A percentile compares a stretch with the other conserved stretches of the same genome.
Conservation (phyloP, 2,329 filamentous ascomycete species). For the Lasiodiplodia gonubiensis region DNA sequence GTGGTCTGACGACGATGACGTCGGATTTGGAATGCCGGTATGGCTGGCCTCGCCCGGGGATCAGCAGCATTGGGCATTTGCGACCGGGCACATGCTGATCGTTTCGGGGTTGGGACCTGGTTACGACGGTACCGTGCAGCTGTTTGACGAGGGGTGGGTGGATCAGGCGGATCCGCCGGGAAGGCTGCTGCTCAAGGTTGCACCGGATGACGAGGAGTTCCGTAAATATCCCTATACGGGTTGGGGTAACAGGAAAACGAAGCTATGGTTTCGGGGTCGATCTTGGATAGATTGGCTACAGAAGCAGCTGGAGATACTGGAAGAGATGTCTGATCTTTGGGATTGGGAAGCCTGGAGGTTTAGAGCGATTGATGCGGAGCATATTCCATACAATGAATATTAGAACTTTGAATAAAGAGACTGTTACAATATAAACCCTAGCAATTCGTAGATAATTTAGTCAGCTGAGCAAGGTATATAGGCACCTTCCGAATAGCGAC, state of each 20-base stretch:
- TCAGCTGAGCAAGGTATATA: too few relatives aligned
- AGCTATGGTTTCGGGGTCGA: not conserved
- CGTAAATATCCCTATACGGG: not conserved
- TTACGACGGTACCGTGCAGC: not conserved
- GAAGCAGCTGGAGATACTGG: not conserved
- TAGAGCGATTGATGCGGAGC: not conserved
- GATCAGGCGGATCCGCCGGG: not conserved
- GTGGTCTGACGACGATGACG: not conserved
- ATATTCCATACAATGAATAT: not conserved
- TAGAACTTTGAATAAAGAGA: too few relatives aligned
- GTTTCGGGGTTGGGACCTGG: not conserved
- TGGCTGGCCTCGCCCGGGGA: not conserved
- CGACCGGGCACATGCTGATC: not conserved
- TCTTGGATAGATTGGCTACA: not conserved
- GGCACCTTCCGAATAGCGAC: too few relatives aligned
- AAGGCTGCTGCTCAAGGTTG: not conserved
- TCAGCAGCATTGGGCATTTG: not conserved
- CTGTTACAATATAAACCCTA: too few relatives aligned
- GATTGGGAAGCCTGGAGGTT: conserved; percentile 1
- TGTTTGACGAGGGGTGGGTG: not conserved
- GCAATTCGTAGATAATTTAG: too few relatives aligned
- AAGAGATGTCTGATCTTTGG: not conserved
- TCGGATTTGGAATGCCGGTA: not conserved
- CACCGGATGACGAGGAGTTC: not conserved
- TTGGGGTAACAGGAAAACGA: not conserved